Percentiles rank a stretch among this genome's conserved stretches.
These are phyloP conservation scores for Paraphoma chrysanthemicola DNA, from an alignment of 2,329 filamentous ascomycete genomes.

Conservation along the genomic window DNA sequence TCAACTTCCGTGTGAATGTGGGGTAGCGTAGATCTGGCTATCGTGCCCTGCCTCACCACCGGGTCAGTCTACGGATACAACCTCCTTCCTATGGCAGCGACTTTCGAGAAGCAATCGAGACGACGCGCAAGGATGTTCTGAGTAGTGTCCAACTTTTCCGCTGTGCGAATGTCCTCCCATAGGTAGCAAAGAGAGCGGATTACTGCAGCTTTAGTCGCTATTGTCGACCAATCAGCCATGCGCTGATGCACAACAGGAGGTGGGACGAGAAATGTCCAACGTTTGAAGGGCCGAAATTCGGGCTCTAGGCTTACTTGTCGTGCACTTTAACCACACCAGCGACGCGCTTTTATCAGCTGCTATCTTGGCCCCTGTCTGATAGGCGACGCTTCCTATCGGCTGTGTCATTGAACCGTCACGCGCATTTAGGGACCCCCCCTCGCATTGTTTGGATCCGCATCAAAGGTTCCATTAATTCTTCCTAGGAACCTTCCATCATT, in stretches of 20 bases:
- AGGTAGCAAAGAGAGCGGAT: conserved; percentile 18
- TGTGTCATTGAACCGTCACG: conserved; percentile 30
- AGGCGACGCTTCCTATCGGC: conserved; percentile 34
- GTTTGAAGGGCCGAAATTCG: conserved; percentile 28
- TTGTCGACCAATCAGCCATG: conserved; percentile 27
- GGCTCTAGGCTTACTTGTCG: conserved; percentile 24
- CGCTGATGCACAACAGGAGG: conserved; percentile 24
- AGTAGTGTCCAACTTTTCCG: conserved; percentile 34
- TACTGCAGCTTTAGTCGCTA: conserved; percentile 1
- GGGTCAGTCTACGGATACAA: conserved; percentile 10
- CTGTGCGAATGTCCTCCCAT: conserved; percentile 33
- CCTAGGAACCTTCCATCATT: conserved; percentile 26
- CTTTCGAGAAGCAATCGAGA: conserved; percentile 7
- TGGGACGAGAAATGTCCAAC: conserved; percentile 10
- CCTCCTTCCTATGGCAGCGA: conserved; percentile 6
- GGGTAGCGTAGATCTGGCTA: conserved; percentile 23
- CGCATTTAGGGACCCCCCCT: conserved; percentile 26
- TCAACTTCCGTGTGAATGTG: conserved; percentile 21
- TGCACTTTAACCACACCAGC: conserved; percentile 26
- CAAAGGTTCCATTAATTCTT: conserved; percentile 18
- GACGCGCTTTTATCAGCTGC: conserved; percentile 36
- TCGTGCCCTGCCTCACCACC: conserved; percentile 14
- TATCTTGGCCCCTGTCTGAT: conserved; percentile 31
- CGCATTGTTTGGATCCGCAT: conserved; percentile 26
- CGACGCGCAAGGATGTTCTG: conserved; percentile 12